Conservation (phyloP, 495 filamentous ascomycete species). For the Extremus antarcticus region DNA sequence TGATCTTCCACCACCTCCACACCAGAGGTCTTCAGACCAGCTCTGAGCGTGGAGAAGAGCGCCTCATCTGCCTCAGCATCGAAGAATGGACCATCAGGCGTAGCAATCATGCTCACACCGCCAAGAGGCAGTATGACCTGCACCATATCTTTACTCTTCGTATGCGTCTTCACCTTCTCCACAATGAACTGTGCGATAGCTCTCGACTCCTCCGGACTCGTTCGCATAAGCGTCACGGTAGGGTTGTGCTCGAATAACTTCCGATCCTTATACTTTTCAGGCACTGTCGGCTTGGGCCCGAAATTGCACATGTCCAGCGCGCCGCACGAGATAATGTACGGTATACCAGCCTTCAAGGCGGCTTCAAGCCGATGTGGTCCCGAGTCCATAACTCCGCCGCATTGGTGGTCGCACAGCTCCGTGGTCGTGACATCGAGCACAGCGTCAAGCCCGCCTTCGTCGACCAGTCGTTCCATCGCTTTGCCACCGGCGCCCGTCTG, state of each 20-base stretch:
- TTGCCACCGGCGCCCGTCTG: constrained; percentile 56
- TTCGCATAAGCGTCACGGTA: constrained; percentile 53
- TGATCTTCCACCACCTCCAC: constrained; percentile 31
- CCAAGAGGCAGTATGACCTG: constrained; percentile 47
- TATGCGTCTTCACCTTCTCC: constrained; percentile 36
- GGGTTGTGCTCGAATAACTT: constrained; percentile 54
- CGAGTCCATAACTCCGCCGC: constrained; percentile 51
- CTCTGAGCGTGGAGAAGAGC: constrained; percentile 23
- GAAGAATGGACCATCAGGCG: constrained; percentile 31
- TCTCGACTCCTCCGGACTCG: constrained; percentile 42
- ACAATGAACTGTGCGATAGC: constrained; percentile 44
- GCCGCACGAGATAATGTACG: constrained; percentile 51
- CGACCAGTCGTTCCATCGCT: constrained; percentile 54
- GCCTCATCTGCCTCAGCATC: constrained; percentile 37
- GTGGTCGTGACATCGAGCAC: constrained; percentile 60
- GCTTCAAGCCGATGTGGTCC: constrained; percentile 43
- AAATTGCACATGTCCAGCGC: constrained; percentile 64
- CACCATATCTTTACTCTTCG: constrained; percentile 29
- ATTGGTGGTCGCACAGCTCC: constrained; percentile 51
- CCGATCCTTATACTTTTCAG: constrained; percentile 35
- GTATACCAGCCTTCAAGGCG: constrained; percentile 43
- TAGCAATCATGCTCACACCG: constrained; percentile 39
- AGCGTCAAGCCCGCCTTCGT: constrained; percentile 44
- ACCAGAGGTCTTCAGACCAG: constrained; percentile 27
- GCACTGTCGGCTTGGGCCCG: constrained; percentile 44